Conservation (phyloP, 768 basidiomycete genomes). For the Russula brevipes region DNA sequence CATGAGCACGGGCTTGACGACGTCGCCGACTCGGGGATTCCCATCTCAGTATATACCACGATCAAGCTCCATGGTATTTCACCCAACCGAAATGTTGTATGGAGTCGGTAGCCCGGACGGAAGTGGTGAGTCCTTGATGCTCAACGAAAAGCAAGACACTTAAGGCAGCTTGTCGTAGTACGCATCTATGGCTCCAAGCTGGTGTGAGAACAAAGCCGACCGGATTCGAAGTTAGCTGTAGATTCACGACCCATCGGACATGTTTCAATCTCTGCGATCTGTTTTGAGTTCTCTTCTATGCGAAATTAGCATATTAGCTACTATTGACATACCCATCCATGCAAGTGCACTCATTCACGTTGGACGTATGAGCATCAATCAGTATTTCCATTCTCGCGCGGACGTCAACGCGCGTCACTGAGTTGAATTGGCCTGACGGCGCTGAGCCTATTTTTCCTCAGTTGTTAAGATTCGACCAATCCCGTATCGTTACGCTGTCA, state of each 20-base stretch:
- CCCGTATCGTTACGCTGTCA: neutral
- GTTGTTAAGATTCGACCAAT: slow-evolving; percentile 2
- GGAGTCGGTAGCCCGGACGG: slow-evolving; percentile 72
- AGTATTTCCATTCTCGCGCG: slow-evolving; percentile 1
- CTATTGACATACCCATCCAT: slow-evolving; percentile 12
- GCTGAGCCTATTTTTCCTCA: slow-evolving; percentile 10
- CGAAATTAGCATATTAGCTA: slow-evolving; percentile 6
- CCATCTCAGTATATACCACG: slow-evolving; percentile 59
- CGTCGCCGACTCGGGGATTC: slow-evolving; percentile 49
- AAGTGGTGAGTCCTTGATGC: slow-evolving; percentile 31
- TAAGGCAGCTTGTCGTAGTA: slow-evolving; percentile 1
- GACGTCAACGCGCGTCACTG: slow-evolving; percentile 5
- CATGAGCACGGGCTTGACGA: slow-evolving; percentile 50
- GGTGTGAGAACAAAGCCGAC: slow-evolving; percentile 9
- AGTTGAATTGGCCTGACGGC: slow-evolving; percentile 4
- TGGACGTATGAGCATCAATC: neutral
- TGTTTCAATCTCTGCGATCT: slow-evolving; percentile 11
- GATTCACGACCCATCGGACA: neutral
- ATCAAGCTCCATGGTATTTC: slow-evolving; percentile 66
- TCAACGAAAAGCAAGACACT: neutral
- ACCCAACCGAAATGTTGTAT: slow-evolving; percentile 83
- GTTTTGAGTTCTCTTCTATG: slow-evolving; percentile 2
- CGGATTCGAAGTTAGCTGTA: neutral
- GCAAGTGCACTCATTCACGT: neutral
- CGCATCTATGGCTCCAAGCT: slow-evolving; percentile 25